Evolutionary conservation across 306 rosid species (phyloP), one percentile per base, ranked within the genome.

Genomic region (Medicago truncatula): DNA sequence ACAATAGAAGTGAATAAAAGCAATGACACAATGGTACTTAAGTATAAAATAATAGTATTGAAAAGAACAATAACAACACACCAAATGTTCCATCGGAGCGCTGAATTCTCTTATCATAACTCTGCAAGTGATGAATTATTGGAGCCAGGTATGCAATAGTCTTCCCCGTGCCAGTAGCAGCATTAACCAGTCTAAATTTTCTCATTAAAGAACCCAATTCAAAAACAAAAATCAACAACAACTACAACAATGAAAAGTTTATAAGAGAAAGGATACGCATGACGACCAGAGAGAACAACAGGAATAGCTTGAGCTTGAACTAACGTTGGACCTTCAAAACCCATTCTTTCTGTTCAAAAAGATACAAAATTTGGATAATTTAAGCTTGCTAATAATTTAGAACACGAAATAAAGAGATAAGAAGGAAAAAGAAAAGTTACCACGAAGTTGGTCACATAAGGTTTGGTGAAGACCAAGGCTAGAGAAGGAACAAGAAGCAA

Each of bases 81-180:
- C 98, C 96, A 76, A 86, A 90, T 53, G 97, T 90, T 74, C 99
- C 99, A 72, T 86, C 96, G 38, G 92, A 73, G 46, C 99, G 90
- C 74, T 88, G 84, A 66, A 90, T 78, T 81, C 92, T 77, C 31
- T 85, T 84, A 34, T 85, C 77, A 50, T 80, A 80, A 44, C 75
- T 80, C 82, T 83, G 90, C 86, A 95, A 81, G 74, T 83, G 87
- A 84, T 92, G 96, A 73, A 95, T 66, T 13, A 95, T 86, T 1
- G 99, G 99, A 84, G 93, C 97, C 80, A 95, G 64, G 76, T 92
- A 95, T 4, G 96, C 96, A 65, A 85, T 68, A 12, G 97, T 95
- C 73, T 95, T 95, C 54, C 99, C 99, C 1, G 97, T 90, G 40
- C 97, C 97, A 2, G 97, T 92, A 57, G 97, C 86, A 46, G 99